These are phyloP conservation scores for Bjerkandera adusta DNA, from an alignment of 1,284 basidiomycete genomes.

Conservation along the genomic window DNA sequence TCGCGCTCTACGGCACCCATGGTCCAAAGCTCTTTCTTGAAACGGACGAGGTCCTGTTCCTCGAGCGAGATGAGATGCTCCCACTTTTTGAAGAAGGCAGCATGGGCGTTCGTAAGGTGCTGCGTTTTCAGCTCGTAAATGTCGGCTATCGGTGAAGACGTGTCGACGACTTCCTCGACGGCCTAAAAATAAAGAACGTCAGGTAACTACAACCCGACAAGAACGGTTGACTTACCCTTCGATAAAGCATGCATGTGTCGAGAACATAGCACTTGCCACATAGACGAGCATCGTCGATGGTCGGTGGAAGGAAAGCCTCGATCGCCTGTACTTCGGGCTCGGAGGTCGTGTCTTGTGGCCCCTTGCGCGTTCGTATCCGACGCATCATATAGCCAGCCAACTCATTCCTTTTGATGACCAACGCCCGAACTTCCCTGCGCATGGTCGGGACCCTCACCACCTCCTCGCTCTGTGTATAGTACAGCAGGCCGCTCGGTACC, in stretches of 20 bases:
- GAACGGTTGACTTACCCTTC: constrained; percentile 56
- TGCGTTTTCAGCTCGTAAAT: constrained; percentile 79
- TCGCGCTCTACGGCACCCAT: constrained; percentile 82
- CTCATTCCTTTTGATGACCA: constrained; percentile 84
- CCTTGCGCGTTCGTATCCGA: constrained; percentile 15
- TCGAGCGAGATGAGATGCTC: constrained; percentile 86
- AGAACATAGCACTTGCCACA: constrained; percentile 84
- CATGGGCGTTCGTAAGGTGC: constrained; percentile 71
- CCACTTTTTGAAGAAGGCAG: constrained; percentile 89
- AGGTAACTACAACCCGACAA: constrained; percentile 1
- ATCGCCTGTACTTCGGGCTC: constrained; percentile 18
- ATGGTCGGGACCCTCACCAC: constrained; percentile 80
- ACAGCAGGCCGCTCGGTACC: constrained; percentile 80
- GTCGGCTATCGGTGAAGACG: constrained; percentile 67
- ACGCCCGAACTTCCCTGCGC: constrained; percentile 81
- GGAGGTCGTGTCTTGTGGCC: constrained; percentile 25
- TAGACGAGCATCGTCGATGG: constrained; percentile 78
- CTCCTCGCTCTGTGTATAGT: constrained; percentile 91
- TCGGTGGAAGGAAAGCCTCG: constrained; percentile 73
- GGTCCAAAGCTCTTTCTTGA: constrained; percentile 93
- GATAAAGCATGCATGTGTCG: constrained; percentile 93
- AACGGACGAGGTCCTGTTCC: constrained; percentile 82
- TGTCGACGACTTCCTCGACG: constrained; percentile 62
- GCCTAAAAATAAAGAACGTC: constrained; percentile 44
- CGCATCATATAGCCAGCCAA: constrained; percentile 76